Evolutionary conservation across 2,329 filamentous ascomycete genomes (phyloP).

Genomic region (Tolypocladium album): DNA sequence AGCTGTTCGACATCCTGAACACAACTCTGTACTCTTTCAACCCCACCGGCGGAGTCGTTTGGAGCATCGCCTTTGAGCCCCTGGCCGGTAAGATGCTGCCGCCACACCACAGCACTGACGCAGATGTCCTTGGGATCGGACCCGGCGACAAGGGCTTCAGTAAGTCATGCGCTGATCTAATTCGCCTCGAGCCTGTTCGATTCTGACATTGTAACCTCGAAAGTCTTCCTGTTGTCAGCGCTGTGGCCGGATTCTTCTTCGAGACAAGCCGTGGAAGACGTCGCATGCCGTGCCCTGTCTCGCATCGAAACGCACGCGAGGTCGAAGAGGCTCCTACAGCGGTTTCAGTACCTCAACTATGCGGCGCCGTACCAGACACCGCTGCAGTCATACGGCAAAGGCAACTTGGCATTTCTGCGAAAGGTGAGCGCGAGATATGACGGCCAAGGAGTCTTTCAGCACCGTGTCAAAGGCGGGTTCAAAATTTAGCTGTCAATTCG

Average conservation of each 20-base stretch:
- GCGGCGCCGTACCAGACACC: conserved; percentile 24
- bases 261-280: neutral
- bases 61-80: neutral
- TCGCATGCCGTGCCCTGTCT: neutral
- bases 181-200: neutral
- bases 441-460: neutral
- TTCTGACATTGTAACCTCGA: neutral
- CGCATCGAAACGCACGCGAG: neutral
- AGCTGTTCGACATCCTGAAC: neutral
- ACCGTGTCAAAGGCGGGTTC: neutral
- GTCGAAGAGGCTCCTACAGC: conserved; percentile 4
- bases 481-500: neutral
- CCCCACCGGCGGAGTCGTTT: neutral
- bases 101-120: neutral
- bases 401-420: conserved; percentile 15
- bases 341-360: conserved; percentile 39
- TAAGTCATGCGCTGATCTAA: neutral
- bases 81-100: neutral
- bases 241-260: neutral
- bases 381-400: conserved; percentile 21
- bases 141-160: neutral
- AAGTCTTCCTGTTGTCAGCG: neutral
- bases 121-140: neutral
- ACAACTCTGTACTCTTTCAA: neutral
- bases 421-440: neutral